Base-by-base conservation (phyloP, 1,284 basidiomycete genomes). In the Cerioporus squamosus region DNA sequence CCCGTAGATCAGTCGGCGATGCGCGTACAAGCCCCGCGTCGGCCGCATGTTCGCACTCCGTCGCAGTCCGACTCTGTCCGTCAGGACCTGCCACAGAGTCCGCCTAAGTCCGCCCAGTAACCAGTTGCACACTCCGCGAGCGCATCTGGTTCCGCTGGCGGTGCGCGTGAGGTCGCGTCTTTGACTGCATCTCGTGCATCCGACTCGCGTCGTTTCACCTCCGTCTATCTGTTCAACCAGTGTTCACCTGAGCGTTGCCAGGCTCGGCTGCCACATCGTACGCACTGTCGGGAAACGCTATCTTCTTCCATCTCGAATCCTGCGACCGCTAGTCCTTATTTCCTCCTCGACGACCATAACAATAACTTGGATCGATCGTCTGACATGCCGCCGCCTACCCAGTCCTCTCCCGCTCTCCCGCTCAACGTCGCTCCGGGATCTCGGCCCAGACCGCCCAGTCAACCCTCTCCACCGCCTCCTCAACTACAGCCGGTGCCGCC, bases 341-440 rank as follows among this genome's bases (percentile, higher is more conserved):
- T 29, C 31, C 14, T 5, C 48, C 49, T 26, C 9, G 20, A 29
- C 26, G 20, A 40, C 20, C 22, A 50, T n/a, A 50, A 39, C 38
- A 50, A 50, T 22, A 51, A 40, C 24, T 10, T 23, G 20, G 23
- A 36, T 39, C 33, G 33, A 18, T 49, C 50, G 57, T 42, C 59
- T 44, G 46, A 42, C 45, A 67, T 68, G 61, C 59, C 64, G 46
- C 64, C 69, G 31, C 51, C 62, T 2, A 57, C 62, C 2, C 53
- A 61, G 33, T 62, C 68, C 17, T 68, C 70, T 33, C 63, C 67
- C n/a, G 70, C 70, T 7, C 67, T 70, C 24, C 70, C 70, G 8
- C 59, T 72, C 61, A 72, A 72, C 40, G 70, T 72, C 38, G 66
- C 65, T 17, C 57, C 55, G 39, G 63, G 60, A 60, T 70, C 70